Evolutionary conservation across 768 basidiomycete genomes (phyloP), one percentile per base, ranked within the genome.

Genomic region (Psilocybe subaeruginosa): DNA sequence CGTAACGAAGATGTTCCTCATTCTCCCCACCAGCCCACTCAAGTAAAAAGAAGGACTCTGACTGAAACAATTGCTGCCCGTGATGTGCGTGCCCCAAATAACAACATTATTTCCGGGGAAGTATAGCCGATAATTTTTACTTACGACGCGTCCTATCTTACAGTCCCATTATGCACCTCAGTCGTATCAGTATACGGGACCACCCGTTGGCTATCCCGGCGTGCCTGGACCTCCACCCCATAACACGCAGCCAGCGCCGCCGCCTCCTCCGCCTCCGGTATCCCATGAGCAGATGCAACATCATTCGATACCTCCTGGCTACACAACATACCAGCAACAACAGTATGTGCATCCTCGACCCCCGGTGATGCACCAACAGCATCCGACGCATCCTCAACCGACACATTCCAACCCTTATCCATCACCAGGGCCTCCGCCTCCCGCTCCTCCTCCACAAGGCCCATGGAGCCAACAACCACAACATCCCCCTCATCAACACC

Each of bases 351-450:
- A 72, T 48, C 65, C 72, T 5, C 71, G 67, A 16, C 68, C 72
- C 19, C 71, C 65, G 37, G 70, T 68, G 61, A 69, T 69, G 19
- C 76, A 74, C 55, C 69, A 72, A 43, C 78, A 73, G 23, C 73
- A 78, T 61, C 64, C 72, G 35, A 60, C 66, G 54, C 76, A 72
- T 41, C 73, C 76, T 54, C 70, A 73, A 12, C 73, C 76, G 16
- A 72, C 77, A 19, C 78, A 79, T 63, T 69, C 72, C 29, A 80
- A 80, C 60, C 76, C 81, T 8, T 82, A 82, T 60, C 81, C 81
- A n/a, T 76, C 80, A 47, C 76, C 78, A 55, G 76, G 73, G 3
- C 75, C 75, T 33, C 77, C 80, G 1, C 74, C 77, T 12, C 70
- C 77, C 19, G 73, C 78, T 4, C 75, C 80, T 30, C 76, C 77